Base-by-base conservation (phyloP, 148 eudicot genomes). In the Beta vulgaris region DNA sequence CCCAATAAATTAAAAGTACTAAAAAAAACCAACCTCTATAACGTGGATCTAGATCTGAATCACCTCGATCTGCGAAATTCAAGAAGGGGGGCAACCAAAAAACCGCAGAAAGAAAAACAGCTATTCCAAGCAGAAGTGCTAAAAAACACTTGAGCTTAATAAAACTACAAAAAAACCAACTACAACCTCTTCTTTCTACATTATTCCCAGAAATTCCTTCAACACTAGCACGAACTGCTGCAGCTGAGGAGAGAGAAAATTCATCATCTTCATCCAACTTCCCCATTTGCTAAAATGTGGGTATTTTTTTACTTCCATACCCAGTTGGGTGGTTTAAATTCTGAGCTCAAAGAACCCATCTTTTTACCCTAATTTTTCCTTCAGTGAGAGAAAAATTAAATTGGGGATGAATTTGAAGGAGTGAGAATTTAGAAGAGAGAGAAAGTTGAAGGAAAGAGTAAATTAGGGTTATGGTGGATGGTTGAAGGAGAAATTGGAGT, bases 21-120 rank as follows among this genome's bases (percentile, higher is more conserved):
- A 75, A 54, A 10, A 42, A 49, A 40, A 25, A 29, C 71, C 73
- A 73, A 91, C 96, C 91, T 89, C 84, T 57, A 78, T 76, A 89
- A 60, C 85, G 78, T 53, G 91, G 87, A 82, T 87, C 86, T 80
- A 85, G 93, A 95, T 95, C 98, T 78, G 81, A 83, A 81, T 92
- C 96, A 71, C 69, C 62, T 7, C 35, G 91, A 86, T 92, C 90
- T 73, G 86, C 73, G 70, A 69, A 25, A 14, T 85, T 80, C 36
- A 87, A 81, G 67, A 94, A 86, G 6, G 96, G 96, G 1, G 96
- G 98, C 42, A 95, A 77, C 98, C 90, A 92, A 77, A 95, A 95
- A 40, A 92, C 46, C 72, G 91, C 96, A 78, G 98, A 88, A 9
- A 90, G 55, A 59, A 92, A 83, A 15, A 90, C 93, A 2, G 84